Conservation (phyloP, 129 eudicot genomes). For the Smallanthus sonchifolius region DNA sequence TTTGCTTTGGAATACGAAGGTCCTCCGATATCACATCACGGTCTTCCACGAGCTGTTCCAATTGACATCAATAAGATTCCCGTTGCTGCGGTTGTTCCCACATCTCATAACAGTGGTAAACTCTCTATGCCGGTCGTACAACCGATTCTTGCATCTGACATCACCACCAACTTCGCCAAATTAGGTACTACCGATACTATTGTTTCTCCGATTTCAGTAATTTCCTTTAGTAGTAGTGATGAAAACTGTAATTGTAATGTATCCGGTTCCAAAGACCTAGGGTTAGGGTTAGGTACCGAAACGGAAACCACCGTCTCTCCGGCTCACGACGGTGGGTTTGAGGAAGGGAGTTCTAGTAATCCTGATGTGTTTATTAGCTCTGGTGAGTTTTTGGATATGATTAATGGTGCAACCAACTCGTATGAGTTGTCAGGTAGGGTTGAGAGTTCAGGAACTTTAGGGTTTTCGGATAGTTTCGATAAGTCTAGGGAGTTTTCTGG, state of each 20-base stretch:
- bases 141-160: constrained; percentile 57
- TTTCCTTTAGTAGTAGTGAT: constrained; percentile 37
- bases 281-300: constrained; percentile 44
- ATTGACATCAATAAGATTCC: constrained; percentile 77
- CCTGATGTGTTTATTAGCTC: constrained; percentile 43
- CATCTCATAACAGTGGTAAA: constrained; percentile 34
- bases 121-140: constrained; percentile 73
- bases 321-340: constrained; percentile 44
- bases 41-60: constrained; percentile 81
- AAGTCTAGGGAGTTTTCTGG: constrained; percentile 70
- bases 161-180: constrained; percentile 45
- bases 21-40: constrained; percentile 60
- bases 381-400: constrained; percentile 49
- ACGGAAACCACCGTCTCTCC: constrained; percentile 62
- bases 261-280: constrained; percentile 45
- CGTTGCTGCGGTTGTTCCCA: constrained; percentile 63
- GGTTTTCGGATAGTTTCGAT: constrained; percentile 73
- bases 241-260: constrained; percentile 16
- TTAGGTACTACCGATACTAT: constrained; percentile 40
- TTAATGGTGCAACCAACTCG: constrained; percentile 43
- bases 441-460: constrained; percentile 74
- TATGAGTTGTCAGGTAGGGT: constrained; percentile 54
- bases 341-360: constrained; percentile 35
- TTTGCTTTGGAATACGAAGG: constrained; percentile 85
- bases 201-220: constrained; percentile 80